Evolutionary conservation across 805 yeast genomes (phyloP).

Genomic region (Phaffomyces antillensis): DNA sequence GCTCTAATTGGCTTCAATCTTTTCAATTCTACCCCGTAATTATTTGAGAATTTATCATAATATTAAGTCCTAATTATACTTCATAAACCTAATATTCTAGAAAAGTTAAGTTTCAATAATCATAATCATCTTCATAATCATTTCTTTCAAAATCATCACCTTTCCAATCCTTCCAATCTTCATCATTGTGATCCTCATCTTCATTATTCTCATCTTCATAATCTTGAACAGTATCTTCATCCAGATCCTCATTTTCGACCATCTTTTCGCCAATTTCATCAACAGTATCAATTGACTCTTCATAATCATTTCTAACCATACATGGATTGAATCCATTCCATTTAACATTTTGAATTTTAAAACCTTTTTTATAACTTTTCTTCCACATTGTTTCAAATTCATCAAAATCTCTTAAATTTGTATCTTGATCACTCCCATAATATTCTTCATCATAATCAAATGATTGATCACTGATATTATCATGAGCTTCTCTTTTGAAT

Average conservation of each 20-base stretch:
- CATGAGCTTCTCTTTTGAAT: too few species aligned
- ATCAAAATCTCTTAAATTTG: background rate
- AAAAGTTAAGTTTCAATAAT: too few species aligned
- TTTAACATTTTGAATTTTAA: constrained; percentile 1
- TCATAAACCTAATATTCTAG: too few species aligned
- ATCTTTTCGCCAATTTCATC: background rate
- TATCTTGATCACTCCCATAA: too few species aligned
- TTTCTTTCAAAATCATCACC: constrained; percentile 33
- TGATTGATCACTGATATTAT: too few species aligned
- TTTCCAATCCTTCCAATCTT: constrained; percentile 8
- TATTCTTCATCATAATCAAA: too few species aligned
- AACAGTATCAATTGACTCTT: background rate
- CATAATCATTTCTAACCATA: background rate
- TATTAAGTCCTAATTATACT: background rate
- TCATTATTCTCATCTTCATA: constrained; percentile 1
- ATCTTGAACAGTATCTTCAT: background rate
- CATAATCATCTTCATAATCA: background rate
- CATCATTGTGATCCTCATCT: constrained; percentile 33
- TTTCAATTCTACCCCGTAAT: too few species aligned
- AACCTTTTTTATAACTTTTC: constrained; percentile 1
- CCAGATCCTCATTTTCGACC: background rate
- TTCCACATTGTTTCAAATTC: constrained; percentile 1
- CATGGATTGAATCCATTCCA: constrained; percentile 2
- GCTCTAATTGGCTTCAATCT: too few species aligned
- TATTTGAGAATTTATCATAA: too few species aligned